phyloP scores from a whole-genome alignment of 306 rosid species.

The cucumber (Cucumis sativus) region Cucumber_9930_V3 NC_026660.2:28692001-28692500 shows the following conservation, averaged over 20 bases:
- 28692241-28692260: neutral
- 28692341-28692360: neutral
- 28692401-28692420: neutral
- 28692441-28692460: neutral
- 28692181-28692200: neutral
- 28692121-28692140: neutral
- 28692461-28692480: neutral
- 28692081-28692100: neutral
- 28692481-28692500: neutral
- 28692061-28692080: neutral
- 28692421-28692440: neutral
- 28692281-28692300: neutral
- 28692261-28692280: neutral
- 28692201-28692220: neutral
- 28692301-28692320: neutral
- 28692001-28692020: conserved; percentile 1
- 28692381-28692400: neutral
- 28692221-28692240: neutral
- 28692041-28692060: neutral
- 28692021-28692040: neutral
- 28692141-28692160: neutral
- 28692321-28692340: neutral
- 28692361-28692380: neutral
- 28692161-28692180: neutral
- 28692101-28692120: neutral